Evolutionary conservation across 805 yeast species (phyloP), one percentile per base, ranked within the genome.

Genomic region (Ascoidea asiatica): DNA sequence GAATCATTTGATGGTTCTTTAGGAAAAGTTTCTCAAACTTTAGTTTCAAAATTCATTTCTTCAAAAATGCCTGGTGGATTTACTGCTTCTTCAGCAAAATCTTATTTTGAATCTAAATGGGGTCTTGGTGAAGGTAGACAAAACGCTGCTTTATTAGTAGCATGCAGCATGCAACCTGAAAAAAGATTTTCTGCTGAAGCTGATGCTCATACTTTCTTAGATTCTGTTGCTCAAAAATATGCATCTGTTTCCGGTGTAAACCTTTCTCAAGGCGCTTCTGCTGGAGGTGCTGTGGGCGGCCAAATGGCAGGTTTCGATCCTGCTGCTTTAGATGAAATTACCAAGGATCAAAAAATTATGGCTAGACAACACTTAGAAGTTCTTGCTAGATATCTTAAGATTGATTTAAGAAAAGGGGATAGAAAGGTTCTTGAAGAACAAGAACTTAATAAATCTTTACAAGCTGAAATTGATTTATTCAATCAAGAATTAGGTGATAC

Each of bases 31-130:
- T 82, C 97, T 1, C 67, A 88, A 37, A 82, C 96, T 22, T 74
- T 92, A 57, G 72, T 90, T 51, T 85, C 95, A 50, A 81, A 97
- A 67, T 73, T 92, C 59, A 83, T 89, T 71, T 80, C 97, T 8
- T 82, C 97, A 22, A 92, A 92, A 71, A 92, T 92, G 97, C 97
- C 99, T 44, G 99, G 99, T 75, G 99, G 99, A 19, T 92, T 90
- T 67, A 83, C 95, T 41, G 81, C 90, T 55, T 81, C 96, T 50
- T 70, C 75, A 52, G 95, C 95, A 43, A 82, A 97, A 72, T 87
- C 89, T 64, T 85, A 92, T 67, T 76, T 92, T 62, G 89, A 84
- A 68, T 61, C 89, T 40, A 79, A 90, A 64, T 92, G 85, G 85
- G 98, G 98, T 54, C 75, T 92, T 56, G 94, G 84, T 52, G 50